Evolutionary conservation across 2,329 filamentous ascomycete genomes (phyloP).

Genomic region (Talaromyces sp.): DNA sequence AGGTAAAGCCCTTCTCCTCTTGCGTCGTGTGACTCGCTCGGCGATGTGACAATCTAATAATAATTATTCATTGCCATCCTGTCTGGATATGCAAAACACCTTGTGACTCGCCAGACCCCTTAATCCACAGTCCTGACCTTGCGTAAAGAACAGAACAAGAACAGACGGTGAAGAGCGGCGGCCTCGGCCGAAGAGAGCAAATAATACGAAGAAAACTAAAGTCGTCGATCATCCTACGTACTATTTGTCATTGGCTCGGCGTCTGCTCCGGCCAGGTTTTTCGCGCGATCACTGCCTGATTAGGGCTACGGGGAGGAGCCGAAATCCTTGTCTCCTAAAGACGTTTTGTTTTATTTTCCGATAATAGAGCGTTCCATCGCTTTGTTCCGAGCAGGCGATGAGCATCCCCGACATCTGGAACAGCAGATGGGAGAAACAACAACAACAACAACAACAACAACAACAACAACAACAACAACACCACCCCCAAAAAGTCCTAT

Average conservation of each 20-base stretch:
- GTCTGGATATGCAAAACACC: neutral
- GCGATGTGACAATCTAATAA: neutral
- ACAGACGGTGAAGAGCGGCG: neutral
- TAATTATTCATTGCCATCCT: neutral
- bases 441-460: neutral
- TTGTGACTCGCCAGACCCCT: neutral
- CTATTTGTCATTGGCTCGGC: neutral
- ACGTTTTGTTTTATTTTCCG: neutral
- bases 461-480: neutral
- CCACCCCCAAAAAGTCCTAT: neutral
- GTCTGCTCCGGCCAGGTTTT: neutral
- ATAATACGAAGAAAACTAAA: neutral
- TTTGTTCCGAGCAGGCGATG: neutral
- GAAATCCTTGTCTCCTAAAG: neutral
- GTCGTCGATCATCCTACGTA: neutral
- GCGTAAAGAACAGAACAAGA: neutral
- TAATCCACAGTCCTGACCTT: neutral
- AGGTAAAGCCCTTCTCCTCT: neutral
- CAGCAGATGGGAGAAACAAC: neutral
- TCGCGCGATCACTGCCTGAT: neutral
- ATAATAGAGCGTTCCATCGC: neutral
- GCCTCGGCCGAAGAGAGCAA: too few relatives aligned
- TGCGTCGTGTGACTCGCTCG: neutral
- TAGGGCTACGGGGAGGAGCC: neutral
- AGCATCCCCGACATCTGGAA: neutral